Evolutionary conservation across 768 basidiomycete genomes (phyloP).

Genomic region (Hypholoma fasciculare): DNA sequence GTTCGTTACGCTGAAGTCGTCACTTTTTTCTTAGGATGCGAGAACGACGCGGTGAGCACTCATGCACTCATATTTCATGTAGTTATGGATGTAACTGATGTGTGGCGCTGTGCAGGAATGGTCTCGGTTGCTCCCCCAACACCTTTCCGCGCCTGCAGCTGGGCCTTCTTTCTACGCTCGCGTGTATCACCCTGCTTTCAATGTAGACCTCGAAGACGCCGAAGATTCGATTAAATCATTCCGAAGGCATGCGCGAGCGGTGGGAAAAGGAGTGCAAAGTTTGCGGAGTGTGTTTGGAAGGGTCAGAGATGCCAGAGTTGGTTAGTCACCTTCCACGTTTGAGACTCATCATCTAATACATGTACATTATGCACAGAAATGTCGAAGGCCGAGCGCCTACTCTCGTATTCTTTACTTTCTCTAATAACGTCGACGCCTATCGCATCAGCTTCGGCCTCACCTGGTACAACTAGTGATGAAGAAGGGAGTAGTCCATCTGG

Average conservation of each 20-base stretch:
- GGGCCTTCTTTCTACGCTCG: slow-evolving; percentile 77
- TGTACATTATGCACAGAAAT: slow-evolving; percentile 50
- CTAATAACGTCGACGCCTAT: slow-evolving; percentile 72
- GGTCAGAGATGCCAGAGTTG: slow-evolving; percentile 66
- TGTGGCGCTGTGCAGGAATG: slow-evolving; percentile 53
- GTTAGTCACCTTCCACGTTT: slow-evolving; percentile 31
- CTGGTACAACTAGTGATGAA: slow-evolving; percentile 52
- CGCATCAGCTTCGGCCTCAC: slow-evolving; percentile 41
- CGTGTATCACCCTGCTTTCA: slow-evolving; percentile 85
- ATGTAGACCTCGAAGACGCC: slow-evolving; percentile 76
- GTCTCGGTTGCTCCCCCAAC: slow-evolving; percentile 60
- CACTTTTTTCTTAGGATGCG: slow-evolving; percentile 77
- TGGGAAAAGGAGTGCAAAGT: slow-evolving; percentile 68
- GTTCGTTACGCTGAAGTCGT: slow-evolving; percentile 78
- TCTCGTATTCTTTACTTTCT: slow-evolving; percentile 74
- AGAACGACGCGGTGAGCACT: slow-evolving; percentile 66
- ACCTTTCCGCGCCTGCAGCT: slow-evolving; percentile 61
- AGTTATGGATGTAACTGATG: too few species aligned
- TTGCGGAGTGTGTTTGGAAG: slow-evolving; percentile 62
- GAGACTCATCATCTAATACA: background rate
- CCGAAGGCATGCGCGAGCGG: slow-evolving; percentile 61
- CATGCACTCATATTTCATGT: background rate
- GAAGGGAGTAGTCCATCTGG: slow-evolving; percentile 27
- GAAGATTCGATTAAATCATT: slow-evolving; percentile 59
- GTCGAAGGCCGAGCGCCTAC: slow-evolving; percentile 71